Percentiles rank a stretch among this genome's conserved stretches.
Conservation (phyloP, 176 grass and related monocot species). For the Avena atlantica region DNA sequence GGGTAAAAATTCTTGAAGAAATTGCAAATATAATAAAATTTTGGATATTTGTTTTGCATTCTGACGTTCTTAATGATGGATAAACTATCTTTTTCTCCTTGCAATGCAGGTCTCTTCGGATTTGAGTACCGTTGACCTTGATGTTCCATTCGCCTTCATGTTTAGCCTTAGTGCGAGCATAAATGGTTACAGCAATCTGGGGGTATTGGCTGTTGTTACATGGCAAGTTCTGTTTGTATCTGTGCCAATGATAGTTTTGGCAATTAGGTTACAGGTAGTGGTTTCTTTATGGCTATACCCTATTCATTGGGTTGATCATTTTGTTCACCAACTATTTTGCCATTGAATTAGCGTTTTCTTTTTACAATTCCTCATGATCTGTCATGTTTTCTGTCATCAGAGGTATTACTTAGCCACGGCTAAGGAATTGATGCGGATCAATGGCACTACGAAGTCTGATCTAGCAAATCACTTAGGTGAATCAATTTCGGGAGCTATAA, state of each 20-base stretch:
- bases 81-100: background rate
- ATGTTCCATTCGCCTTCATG: constrained; percentile 75
- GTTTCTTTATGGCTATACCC: too few relatives aligned
- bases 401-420: constrained; percentile 88
- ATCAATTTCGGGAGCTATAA: constrained; percentile 83
- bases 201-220: constrained; percentile 79
- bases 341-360: constrained; percentile 13
- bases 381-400: constrained; percentile 47
- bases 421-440: constrained; percentile 96
- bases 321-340: background rate
- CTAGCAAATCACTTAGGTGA: constrained; percentile 89
- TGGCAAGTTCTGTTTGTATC: constrained; percentile 89
- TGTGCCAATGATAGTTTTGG: constrained; percentile 63
- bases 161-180: constrained; percentile 59
- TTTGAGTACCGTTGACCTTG: constrained; percentile 83
- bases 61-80: too few relatives aligned
- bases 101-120: constrained; percentile 77
- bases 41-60: too few relatives aligned
- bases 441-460: constrained; percentile 93
- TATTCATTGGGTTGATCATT: too few relatives aligned
- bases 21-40: background rate
- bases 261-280: constrained; percentile 60
- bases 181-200: constrained; percentile 77
- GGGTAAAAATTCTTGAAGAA: constrained; percentile 59
- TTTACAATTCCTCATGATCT: constrained; percentile 24